Evolutionary conservation across 768 basidiomycete genomes (phyloP), one percentile per base, ranked within the genome.

Genomic region (Xerocomellus intermedius): DNA sequence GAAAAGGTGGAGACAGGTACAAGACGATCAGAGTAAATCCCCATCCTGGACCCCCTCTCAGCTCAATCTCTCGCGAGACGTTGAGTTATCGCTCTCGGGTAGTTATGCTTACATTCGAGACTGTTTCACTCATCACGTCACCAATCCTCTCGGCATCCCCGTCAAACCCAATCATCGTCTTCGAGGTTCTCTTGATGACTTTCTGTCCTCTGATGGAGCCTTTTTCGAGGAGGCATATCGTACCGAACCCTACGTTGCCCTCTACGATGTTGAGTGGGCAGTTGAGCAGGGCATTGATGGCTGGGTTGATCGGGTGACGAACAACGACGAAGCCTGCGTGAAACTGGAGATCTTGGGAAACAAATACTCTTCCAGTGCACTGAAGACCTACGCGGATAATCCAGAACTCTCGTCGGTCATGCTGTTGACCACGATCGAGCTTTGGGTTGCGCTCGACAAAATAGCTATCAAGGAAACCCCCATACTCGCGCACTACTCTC

Each of bases 321-420:
- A 49, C 5, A 38, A 16, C 0, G 48, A 60, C 19, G n/a, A 48
- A 12, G 65, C 63, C 5, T 69, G 68, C 2, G 35, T 47, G 8
- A 36, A 52, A 10, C 54, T 69, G 9, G 68, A 64, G 52, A 42
- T 59, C 0, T 69, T 68, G 35, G 68, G 68, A 12, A 46, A 47
- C 17, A 42, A 55, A 4, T 75, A 79, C 41, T 63, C 64, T 1
- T 57, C 57, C 1, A 42, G 65, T 0, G 72, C 78, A 0, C 24
- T 41, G 32, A 19, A 13, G 0, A 50, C 49, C 1, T 79, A 77
- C 43, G 38, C 48, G 10, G 55, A 57, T 12, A 76, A 71, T 30
- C 74, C 78, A 2, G 78, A 80, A 45, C 59, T 68, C 30, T 37
- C 67, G 5, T 81, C 79, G 0, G 50, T 75, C 2, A 77, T 82